These are phyloP conservation scores for Gossypium sturtianum DNA, from an alignment of 345 rosid genomes.

Conservation along the genomic window DNA sequence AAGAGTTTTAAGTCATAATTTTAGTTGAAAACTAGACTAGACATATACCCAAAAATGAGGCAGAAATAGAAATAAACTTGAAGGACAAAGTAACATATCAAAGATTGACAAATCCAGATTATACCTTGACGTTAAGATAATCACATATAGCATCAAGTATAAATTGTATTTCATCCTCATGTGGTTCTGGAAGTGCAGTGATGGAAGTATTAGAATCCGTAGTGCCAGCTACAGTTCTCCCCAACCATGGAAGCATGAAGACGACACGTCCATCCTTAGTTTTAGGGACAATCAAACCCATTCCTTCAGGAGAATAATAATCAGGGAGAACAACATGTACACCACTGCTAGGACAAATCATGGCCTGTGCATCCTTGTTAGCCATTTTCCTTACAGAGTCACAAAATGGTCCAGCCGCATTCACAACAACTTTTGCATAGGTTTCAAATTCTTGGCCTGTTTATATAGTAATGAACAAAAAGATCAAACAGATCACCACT, in stretches of 20 bases:
- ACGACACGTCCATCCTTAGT: slow-evolving; percentile 98
- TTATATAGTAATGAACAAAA: slow-evolving; percentile 3
- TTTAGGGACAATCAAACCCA: slow-evolving; percentile 99
- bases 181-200: slow-evolving; percentile 89
- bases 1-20: slow-evolving; percentile 13
- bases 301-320: slow-evolving; percentile 97
- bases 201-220: slow-evolving; percentile 83
- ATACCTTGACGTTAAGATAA: slow-evolving; percentile 80
- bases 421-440: slow-evolving; percentile 82
- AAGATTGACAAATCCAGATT: not conserved
- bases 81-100: not conserved
- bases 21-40: slow-evolving; percentile 8
- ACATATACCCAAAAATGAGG: slow-evolving; percentile 18
- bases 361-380: slow-evolving; percentile 53
- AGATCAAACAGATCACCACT: not conserved
- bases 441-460: slow-evolving; percentile 81
- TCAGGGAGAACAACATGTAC: slow-evolving; percentile 93
- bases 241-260: slow-evolving; percentile 97
- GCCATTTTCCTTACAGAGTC: slow-evolving; percentile 85
- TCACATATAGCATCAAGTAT: slow-evolving; percentile 93
- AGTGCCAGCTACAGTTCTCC: slow-evolving; percentile 93
- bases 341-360: slow-evolving; percentile 96
- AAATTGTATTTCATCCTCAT: slow-evolving; percentile 95
- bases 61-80: not conserved
- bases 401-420: slow-evolving; percentile 96